Evolutionary conservation across 768 basidiomycete genomes (phyloP).

Genomic region (Suillus bovinus): DNA sequence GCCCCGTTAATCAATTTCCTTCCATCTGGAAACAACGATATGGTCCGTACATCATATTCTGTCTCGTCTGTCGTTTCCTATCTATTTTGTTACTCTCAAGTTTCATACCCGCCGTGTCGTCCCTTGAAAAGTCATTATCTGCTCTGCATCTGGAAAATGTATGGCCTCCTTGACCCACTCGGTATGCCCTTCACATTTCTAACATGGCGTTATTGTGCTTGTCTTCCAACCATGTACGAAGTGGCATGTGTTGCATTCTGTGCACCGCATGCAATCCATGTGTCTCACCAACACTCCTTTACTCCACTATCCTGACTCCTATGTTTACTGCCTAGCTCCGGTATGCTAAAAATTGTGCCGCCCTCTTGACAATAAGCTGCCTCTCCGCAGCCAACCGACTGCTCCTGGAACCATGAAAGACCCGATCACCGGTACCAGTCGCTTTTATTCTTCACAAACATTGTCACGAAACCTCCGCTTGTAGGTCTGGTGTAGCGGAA

Average conservation of each 20-base stretch:
- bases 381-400: neutral
- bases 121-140: neutral
- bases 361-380: neutral
- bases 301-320: neutral
- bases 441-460: neutral
- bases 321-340: neutral
- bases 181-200: neutral
- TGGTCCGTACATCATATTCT: neutral
- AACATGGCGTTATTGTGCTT: neutral
- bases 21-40: neutral
- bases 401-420: neutral
- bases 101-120: neutral
- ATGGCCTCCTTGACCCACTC: rapidly evolving
- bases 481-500: neutral
- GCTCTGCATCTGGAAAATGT: neutral
- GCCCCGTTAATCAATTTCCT: neutral
- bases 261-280: neutral
- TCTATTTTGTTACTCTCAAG: neutral
- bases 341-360: neutral
- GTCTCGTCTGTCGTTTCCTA: neutral
- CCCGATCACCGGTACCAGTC: neutral
- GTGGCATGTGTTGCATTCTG: neutral
- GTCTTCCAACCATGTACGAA: neutral
- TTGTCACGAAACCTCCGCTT: neutral
- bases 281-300: neutral